A percentile compares a stretch with the other conserved stretches of the same genome.
These are phyloP conservation scores for Podila verticillata DNA, from an alignment of 192 early-diverging fungal genomes.

Conservation along the genomic window DNA sequence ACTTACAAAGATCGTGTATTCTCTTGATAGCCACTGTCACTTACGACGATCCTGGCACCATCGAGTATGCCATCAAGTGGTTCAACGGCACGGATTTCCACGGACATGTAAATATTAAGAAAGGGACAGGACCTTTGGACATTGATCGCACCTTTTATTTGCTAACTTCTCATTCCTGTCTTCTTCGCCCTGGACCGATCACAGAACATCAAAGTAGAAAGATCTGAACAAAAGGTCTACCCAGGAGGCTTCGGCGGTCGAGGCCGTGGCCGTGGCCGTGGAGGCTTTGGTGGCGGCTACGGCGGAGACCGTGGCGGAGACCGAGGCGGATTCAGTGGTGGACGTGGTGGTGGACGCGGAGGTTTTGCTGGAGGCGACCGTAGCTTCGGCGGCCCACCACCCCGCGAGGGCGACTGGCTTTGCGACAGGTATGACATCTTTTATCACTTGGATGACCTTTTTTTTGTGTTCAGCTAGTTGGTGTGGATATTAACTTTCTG, in stretches of 20 bases:
- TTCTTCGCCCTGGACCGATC: background rate
- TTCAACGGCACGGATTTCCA: constrained; percentile 66
- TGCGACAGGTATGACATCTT: constrained; percentile 58
- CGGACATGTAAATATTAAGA: constrained; percentile 38
- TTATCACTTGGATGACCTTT: background rate
- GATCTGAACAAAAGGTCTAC: constrained; percentile 64
- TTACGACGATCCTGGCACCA: constrained; percentile 77
- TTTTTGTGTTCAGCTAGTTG: too few species aligned
- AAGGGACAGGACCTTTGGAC: background rate
- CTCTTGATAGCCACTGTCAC: constrained; percentile 71
- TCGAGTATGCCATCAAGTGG: constrained; percentile 78
- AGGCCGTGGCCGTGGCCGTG: constrained; percentile 57
- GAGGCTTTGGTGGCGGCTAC: constrained; percentile 53
- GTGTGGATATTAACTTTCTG: background rate
- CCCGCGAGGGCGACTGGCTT: constrained; percentile 68
- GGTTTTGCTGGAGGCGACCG: constrained; percentile 48
- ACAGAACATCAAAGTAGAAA: constrained; percentile 67
- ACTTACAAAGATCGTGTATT: background rate
- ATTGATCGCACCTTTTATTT: background rate
- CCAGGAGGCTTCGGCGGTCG: constrained; percentile 56
- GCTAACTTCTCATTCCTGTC: background rate
- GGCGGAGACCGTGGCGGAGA: constrained; percentile 56
- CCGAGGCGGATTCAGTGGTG: constrained; percentile 52
- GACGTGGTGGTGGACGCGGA: constrained; percentile 52
- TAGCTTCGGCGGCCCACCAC: constrained; percentile 48